These are phyloP conservation scores for Artomyces pyxidatus DNA, from an alignment of 768 basidiomycete genomes.

Conservation along the genomic window DNA sequence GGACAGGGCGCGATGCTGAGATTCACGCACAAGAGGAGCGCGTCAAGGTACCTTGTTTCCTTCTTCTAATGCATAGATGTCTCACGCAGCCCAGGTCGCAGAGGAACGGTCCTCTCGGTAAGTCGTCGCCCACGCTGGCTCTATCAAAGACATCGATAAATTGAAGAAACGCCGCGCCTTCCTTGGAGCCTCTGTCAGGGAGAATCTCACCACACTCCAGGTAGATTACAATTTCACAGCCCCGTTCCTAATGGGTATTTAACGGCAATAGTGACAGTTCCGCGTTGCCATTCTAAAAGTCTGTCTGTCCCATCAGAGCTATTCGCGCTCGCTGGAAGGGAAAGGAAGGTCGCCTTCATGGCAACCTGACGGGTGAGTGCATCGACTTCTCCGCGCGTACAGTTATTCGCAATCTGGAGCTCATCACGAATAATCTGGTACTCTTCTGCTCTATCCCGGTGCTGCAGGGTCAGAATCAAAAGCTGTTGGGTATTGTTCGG, in stretches of 20 bases:
- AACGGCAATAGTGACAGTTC: too few relatives aligned
- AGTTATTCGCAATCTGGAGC: too few relatives aligned
- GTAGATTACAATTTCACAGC: too few relatives aligned
- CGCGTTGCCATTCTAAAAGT: too few relatives aligned
- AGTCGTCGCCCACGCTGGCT: constrained; percentile 78
- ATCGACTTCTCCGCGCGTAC: too few relatives aligned
- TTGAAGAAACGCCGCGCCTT: constrained; percentile 55
- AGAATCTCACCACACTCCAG: constrained; percentile 48
- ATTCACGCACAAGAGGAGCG: constrained; percentile 62
- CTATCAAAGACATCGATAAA: constrained; percentile 61
- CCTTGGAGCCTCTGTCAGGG: constrained; percentile 45
- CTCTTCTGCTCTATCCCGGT: constrained; percentile 72
- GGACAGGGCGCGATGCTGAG: constrained; percentile 53
- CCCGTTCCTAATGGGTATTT: too few relatives aligned
- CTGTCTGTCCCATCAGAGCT: too few relatives aligned
- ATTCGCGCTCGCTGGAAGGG: too few relatives aligned
- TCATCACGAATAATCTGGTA: constrained; percentile 86
- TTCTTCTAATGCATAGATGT: background rate
- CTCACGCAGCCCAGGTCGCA: constrained; percentile 44
- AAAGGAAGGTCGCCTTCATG: too few relatives aligned
- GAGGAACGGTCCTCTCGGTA: constrained; percentile 78
- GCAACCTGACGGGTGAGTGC: too few relatives aligned
- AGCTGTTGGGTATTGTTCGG: constrained; percentile 73
- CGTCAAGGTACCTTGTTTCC: constrained; percentile 45
- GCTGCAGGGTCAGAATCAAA: constrained; percentile 90